A percentile compares a stretch with the other conserved stretches of the same genome.
phyloP scores from a whole-genome alignment of 2,329 filamentous ascomycete genomes.

The Didymella keratinophila region DNA sequence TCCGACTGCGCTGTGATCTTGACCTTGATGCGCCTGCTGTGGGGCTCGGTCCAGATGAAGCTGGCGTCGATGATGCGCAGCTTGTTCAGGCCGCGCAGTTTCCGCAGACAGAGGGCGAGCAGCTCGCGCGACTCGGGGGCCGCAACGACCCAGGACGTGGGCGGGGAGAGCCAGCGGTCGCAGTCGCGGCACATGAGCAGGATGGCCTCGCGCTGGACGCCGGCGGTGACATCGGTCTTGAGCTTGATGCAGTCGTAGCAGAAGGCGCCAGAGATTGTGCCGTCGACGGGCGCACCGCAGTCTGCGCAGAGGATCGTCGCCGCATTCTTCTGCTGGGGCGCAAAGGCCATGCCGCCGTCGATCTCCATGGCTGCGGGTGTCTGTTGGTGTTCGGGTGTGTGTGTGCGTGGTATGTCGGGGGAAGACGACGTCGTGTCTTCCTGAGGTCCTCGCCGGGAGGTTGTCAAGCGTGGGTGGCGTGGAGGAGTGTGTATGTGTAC shows the following conservation, averaged over 20 bases:
- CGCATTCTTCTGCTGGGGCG: conserved; percentile 50
- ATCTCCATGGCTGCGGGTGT: conserved; percentile 49
- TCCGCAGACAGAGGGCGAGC: conserved; percentile 87
- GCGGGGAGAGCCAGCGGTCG: conserved; percentile 88
- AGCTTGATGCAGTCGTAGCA: conserved; percentile 97
- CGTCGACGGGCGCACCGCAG: conserved; percentile 94
- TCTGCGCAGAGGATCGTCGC: conserved; percentile 95
- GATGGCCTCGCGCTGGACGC: conserved; percentile 88
- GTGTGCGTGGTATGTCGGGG: not conserved
- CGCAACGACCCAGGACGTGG: conserved; percentile 84
- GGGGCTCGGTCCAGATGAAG: conserved; percentile 98
- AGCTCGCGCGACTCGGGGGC: conserved; percentile 89
- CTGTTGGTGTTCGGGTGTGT: conserved; percentile 3
- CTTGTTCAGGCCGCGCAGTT: conserved; percentile 84
- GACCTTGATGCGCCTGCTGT: conserved; percentile 89
- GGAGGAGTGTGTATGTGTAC: conserved; percentile 15
- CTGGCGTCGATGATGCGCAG: conserved; percentile 93
- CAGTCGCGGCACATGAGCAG: conserved; percentile 94
- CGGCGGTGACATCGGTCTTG: conserved; percentile 89
- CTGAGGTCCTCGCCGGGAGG: conserved; percentile 6
- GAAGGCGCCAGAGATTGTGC: conserved; percentile 82
- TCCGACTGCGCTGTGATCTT: conserved; percentile 91
- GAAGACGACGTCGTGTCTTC: conserved; percentile 3
- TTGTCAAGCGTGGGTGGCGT: conserved; percentile 7
- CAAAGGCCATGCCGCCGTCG: conserved; percentile 51